These are phyloP conservation scores for Pistacia atlantica DNA, from an alignment of 345 rosid species.

Conservation along the genomic window DNA sequence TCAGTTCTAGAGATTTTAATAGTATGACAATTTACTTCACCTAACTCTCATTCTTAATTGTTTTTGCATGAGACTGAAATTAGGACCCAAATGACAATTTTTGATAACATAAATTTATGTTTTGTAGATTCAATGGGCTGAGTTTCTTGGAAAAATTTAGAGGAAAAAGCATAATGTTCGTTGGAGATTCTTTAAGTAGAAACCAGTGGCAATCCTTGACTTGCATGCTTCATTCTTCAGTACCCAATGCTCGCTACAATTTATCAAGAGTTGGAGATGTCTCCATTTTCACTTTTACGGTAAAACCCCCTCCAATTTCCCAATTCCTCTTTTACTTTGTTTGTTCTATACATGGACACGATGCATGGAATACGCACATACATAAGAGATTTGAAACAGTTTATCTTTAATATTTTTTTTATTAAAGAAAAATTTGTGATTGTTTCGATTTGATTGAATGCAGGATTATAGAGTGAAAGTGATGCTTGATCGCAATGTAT, in stretches of 20 bases:
- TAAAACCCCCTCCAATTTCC: conserved; percentile 11
- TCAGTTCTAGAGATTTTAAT: too few relatives aligned
- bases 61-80: neutral
- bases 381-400: too few relatives aligned
- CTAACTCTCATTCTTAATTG: too few relatives aligned
- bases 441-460: neutral
- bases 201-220: conserved; percentile 86
- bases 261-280: conserved; percentile 42
- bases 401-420: too few relatives aligned
- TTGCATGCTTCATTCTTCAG: conserved; percentile 64
- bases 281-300: conserved; percentile 50
- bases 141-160: conserved; percentile 46
- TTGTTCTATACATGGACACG: neutral
- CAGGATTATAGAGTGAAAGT: conserved; percentile 68
- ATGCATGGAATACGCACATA: too few relatives aligned
- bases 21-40: too few relatives aligned
- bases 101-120: neutral
- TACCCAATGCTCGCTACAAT: conserved; percentile 45
- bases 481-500: conserved; percentile 60
- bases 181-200: conserved; percentile 78
- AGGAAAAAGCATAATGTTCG: conserved; percentile 75
- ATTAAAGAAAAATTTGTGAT: too few relatives aligned
- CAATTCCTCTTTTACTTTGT: neutral
- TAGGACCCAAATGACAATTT: conserved; percentile 1
- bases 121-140: conserved; percentile 59